A percentile compares a stretch with the other conserved stretches of the same genome.
Evolutionary conservation across 2,329 filamentous ascomycete genomes (phyloP).

Genomic region (Colletotrichum scovillei): DNA sequence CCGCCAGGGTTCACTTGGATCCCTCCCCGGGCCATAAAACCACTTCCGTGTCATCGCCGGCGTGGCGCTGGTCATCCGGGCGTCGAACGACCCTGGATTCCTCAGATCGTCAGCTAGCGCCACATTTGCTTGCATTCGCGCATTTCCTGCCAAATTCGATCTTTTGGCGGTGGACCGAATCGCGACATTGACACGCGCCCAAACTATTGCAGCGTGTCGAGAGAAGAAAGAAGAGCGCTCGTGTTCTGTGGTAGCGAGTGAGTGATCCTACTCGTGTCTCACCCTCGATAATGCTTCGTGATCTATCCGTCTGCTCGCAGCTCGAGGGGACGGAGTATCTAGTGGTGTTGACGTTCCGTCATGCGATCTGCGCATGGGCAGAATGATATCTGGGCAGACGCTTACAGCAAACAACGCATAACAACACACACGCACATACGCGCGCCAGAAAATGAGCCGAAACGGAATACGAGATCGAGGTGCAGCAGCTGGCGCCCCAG

Average conservation of each 20-base stretch:
- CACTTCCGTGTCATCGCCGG: not conserved
- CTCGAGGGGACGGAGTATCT: not conserved
- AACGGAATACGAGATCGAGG: slow-evolving; percentile 28
- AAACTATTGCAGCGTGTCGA: not conserved
- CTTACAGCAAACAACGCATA: not conserved
- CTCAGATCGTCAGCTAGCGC: not conserved
- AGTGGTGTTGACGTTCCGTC: not conserved
- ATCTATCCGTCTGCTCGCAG: not conserved
- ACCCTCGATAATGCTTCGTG: not conserved
- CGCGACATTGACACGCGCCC: not conserved
- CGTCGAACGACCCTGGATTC: not conserved
- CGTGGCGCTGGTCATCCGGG: not conserved
- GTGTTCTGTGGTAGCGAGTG: too few relatives aligned
- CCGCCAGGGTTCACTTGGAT: not conserved
- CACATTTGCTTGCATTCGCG: not conserved
- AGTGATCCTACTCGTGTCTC: not conserved
- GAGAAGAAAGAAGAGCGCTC: not conserved
- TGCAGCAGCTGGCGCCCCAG: not conserved
- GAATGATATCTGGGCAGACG: slow-evolving; percentile 1
- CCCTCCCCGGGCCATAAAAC: not conserved
- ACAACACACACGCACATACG: not conserved
- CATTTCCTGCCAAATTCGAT: not conserved
- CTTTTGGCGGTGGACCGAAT: not conserved
- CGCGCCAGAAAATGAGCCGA: not conserved
- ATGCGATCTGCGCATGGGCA: not conserved